These are phyloP conservation scores for Tubosaeta sp. DNA, from an alignment of 768 basidiomycete species.

Conservation along the genomic window DNA sequence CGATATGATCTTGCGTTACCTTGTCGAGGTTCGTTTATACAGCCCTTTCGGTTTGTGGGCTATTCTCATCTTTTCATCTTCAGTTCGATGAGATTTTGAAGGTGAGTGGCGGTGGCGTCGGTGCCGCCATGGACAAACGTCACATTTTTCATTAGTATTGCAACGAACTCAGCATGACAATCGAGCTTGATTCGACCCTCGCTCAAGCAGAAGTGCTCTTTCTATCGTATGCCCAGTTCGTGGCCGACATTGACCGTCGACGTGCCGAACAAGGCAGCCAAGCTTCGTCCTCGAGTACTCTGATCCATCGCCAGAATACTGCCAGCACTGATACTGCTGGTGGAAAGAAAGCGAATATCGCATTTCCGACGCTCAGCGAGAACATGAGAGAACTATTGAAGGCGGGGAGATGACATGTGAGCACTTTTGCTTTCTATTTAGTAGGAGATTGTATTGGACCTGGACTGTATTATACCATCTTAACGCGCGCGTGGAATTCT, in stretches of 20 bases:
- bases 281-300: conserved; percentile 19
- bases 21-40: conserved; percentile 69
- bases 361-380: conserved; percentile 52
- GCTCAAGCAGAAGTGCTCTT: conserved; percentile 97
- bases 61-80: conserved; percentile 3
- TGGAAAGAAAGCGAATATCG: conserved; percentile 28
- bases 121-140: background rate
- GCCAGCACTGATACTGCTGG: background rate
- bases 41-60: background rate
- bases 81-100: conserved; percentile 58
- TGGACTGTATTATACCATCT: conserved; percentile 17
- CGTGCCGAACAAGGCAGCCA: conserved; percentile 49
- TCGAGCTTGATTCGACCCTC: conserved; percentile 93
- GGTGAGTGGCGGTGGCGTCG: conserved; percentile 11
- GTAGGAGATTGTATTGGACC: conserved; percentile 4
- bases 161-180: conserved; percentile 93
- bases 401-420: conserved; percentile 33
- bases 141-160: conserved; percentile 55
- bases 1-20: conserved; percentile 91
- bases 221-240: conserved; percentile 83
- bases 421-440: background rate
- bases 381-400: conserved; percentile 59
- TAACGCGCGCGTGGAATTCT: background rate
- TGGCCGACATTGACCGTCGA: conserved; percentile 85
- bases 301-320: conserved; percentile 33